Base-by-base conservation (phyloP, 441 rosid genomes). In the Arabidopsis lyrata region DNA sequence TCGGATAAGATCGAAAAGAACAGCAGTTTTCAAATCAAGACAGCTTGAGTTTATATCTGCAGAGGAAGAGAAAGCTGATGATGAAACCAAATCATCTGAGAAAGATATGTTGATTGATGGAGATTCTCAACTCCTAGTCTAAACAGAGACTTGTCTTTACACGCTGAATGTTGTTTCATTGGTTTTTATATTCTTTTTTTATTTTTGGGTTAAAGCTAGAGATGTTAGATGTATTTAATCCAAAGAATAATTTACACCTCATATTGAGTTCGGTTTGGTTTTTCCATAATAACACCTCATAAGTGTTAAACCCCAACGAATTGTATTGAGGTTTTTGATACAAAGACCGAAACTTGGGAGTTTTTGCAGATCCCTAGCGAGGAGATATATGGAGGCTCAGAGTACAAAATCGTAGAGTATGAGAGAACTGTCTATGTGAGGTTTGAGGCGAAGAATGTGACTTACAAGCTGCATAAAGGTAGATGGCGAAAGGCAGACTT, bases 31-130 rank as follows among this genome's bases (percentile, higher is more conserved):
- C 75, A 96, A 91, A 83, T 88, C 96, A 82, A 87, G 97, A 75
- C 99, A 95, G 78, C 94, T 95, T 73, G 96, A 90, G 75, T 93
- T 93, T 69, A 49, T 84, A 47, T 82, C 85, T 59, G 86, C 85
- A 64, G 82, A 79, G 49, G 90, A 83, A 66, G 90, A 80, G 63
- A 86, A 76, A 69, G 61, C 47, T 72, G 81, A 77, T 68, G 74
- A 68, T 63, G 87, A 81, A 82, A 44, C 75, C 63, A 85, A 78
- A 66, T 66, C 77, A 67, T 78, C 85, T 45, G 80, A 75, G 38
- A 81, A 80, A 29, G 67, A 70, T 57, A 32, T 41, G 56, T n/a
- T 64, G 61, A 20, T 55, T 63, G 62, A 64, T 64, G 48, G 18
- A 48, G 67, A 39, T 41, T 70, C 70, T 55, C 13, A 57, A 74